phyloP scores from a whole-genome alignment of 139 green algal genomes.

The Monoraphidium neglectum region DNA sequence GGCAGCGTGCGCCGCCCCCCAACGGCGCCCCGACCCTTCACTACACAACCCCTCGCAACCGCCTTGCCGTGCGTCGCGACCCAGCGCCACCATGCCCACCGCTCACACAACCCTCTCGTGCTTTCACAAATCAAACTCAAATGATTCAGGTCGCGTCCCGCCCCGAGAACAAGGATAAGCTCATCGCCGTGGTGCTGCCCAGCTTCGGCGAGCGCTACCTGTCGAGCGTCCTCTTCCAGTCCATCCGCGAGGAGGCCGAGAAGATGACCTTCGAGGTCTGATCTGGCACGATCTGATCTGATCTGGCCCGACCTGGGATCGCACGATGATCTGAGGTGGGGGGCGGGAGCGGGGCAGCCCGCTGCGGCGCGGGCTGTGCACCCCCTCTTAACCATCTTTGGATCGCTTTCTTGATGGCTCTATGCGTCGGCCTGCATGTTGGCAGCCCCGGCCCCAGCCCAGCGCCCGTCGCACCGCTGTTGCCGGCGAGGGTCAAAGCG shows the following conservation, averaged over 20 bases:
- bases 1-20: too few relatives aligned
- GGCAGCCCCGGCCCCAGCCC: too few relatives aligned
- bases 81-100: background rate
- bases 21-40: background rate
- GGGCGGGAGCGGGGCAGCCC: too few relatives aligned
- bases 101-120: background rate
- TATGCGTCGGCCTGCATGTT: too few relatives aligned
- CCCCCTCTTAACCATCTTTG: too few relatives aligned
- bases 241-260: constrained; percentile 80
- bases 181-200: constrained; percentile 87
- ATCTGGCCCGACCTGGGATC: too few relatives aligned
- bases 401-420: too few relatives aligned
- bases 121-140: background rate
- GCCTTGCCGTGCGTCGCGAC: background rate
- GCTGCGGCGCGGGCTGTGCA: too few relatives aligned
- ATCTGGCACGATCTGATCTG: too few relatives aligned
- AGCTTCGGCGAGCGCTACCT: constrained; percentile 94
- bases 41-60: background rate
- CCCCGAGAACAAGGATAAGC: constrained; percentile 86
- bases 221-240: constrained; percentile 85
- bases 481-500: too few relatives aligned
- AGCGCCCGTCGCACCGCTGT: too few relatives aligned
- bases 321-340: too few relatives aligned
- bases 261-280: constrained; percentile 78
- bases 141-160: constrained; percentile 76